A percentile compares a stretch with the other conserved stretches of the same genome.
Conservation (phyloP, 345 rosid genomes). For the Kandelia obovata region DNA sequence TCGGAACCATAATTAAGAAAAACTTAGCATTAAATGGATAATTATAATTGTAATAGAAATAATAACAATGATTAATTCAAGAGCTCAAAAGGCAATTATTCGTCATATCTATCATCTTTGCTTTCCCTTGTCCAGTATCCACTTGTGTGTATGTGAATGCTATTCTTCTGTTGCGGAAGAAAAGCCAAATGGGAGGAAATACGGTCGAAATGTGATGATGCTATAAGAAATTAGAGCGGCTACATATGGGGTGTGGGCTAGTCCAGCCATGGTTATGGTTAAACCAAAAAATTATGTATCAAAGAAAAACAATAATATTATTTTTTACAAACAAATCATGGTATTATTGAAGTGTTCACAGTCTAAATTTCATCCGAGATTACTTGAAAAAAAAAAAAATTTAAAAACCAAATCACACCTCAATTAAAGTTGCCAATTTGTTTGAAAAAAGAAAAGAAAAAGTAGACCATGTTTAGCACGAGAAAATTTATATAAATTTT, state of each 20-base stretch:
- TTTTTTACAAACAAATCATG: no score
- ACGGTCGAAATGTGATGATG: slow-evolving; percentile 1
- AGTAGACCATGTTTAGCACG: no score
- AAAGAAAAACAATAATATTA: neutral
- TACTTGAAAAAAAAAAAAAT: no score
- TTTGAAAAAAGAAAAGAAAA: no score
- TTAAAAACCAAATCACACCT: neutral
- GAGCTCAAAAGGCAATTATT: no score
- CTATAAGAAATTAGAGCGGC: no score
- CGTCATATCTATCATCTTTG: slow-evolving; percentile 5
- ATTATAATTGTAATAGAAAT: no score
- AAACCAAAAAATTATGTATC: neutral
- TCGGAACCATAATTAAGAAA: neutral
- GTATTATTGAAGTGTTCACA: no score
- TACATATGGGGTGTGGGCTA: neutral
- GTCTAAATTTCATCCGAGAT: no score
- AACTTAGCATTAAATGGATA: neutral
- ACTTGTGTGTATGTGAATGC: slow-evolving; percentile 2
- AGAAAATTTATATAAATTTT: no score
- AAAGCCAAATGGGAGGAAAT: slow-evolving; percentile 28
- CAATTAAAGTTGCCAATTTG: no score
- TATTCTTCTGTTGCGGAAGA: slow-evolving; percentile 19
- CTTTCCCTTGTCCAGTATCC: slow-evolving; percentile 12
- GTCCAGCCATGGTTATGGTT: slow-evolving; percentile 6
- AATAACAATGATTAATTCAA: no score